A percentile compares a stretch with the other conserved stretches of the same genome.
These are phyloP conservation scores for Misopates orontium DNA, from an alignment of 257 asterid genomes.

Conservation along the genomic window DNA sequence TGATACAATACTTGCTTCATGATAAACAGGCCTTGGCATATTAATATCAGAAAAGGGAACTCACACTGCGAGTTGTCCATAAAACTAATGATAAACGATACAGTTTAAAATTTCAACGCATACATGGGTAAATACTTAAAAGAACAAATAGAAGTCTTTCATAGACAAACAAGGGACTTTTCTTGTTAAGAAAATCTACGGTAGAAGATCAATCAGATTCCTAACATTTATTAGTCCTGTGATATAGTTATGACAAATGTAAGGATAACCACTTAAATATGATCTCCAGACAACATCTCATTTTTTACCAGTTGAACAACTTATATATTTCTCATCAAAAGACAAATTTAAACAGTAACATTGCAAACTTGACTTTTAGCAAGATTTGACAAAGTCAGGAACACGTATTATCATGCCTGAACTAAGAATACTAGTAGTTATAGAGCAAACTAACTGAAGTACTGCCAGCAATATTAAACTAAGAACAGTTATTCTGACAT, in stretches of 20 bases:
- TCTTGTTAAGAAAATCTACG: constrained; percentile 6
- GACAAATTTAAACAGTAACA: not conserved
- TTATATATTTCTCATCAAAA: not conserved
- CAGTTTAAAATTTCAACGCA: not conserved
- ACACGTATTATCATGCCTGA: not conserved
- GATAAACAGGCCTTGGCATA: not conserved
- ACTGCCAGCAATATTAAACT: not conserved
- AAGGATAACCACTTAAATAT: constrained; percentile 2
- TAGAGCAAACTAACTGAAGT: not conserved
- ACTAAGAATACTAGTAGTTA: not conserved
- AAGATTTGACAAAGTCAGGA: not conserved
- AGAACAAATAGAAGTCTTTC: not conserved
- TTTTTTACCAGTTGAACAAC: constrained; percentile 12
- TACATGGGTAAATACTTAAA: constrained; percentile 11
- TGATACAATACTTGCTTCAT: no score
- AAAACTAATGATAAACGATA: not conserved
- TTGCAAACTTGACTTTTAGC: constrained; percentile 3
- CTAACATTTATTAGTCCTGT: not conserved
- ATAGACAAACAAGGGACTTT: not conserved
- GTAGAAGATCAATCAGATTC: not conserved
- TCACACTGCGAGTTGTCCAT: not conserved
- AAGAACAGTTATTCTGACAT: not conserved
- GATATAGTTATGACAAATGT: not conserved
- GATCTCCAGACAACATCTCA: not conserved
- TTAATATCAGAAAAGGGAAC: not conserved